Percentiles rank a stretch among this genome's conserved stretches.
Conservation (phyloP, 306 rosid species). For the Glycine latifolia region DNA sequence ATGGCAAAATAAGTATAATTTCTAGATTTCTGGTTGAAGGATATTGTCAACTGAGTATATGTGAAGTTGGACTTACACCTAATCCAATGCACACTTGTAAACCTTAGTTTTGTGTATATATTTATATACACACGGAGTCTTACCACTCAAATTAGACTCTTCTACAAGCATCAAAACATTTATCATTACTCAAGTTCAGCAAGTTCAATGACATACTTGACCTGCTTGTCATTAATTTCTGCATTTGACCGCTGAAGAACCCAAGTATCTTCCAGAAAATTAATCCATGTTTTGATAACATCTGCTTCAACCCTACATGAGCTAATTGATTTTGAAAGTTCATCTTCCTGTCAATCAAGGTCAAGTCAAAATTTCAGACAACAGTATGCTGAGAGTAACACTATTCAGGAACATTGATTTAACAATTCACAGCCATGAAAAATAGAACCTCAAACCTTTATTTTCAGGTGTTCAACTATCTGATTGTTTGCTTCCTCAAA, state of each 20-base stretch:
- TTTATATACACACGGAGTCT: not conserved
- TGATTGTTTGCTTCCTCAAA: conserved; percentile 96
- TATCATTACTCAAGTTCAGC: conserved; percentile 41
- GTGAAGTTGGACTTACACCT: conserved; percentile 10
- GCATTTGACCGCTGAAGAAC: conserved; percentile 72
- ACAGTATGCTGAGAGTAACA: conserved; percentile 27
- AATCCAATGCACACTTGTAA: conserved; percentile 7
- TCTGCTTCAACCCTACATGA: conserved; percentile 80
- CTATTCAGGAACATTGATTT: conserved; percentile 23
- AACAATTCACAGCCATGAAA: conserved; percentile 23
- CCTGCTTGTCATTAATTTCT: conserved; percentile 75
- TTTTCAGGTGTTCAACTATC: conserved; percentile 84
- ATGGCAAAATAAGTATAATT: conserved; percentile 18
- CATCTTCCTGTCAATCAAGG: conserved; percentile 78
- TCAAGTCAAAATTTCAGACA: conserved; percentile 40
- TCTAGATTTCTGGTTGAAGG: conserved; percentile 19
- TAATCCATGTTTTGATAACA: conserved; percentile 86
- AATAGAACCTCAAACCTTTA: conserved; percentile 60
- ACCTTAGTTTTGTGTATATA: not conserved
- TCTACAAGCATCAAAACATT: conserved; percentile 7
- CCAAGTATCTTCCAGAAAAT: conserved; percentile 99
- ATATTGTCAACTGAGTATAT: not conserved
- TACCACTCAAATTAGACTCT: conserved; percentile 27
- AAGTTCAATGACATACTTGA: conserved; percentile 69
- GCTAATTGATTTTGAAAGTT: conserved; percentile 76